phyloP scores from a whole-genome alignment of 176 grass and related monocot genomes.

The Thalia dealbata region DNA sequence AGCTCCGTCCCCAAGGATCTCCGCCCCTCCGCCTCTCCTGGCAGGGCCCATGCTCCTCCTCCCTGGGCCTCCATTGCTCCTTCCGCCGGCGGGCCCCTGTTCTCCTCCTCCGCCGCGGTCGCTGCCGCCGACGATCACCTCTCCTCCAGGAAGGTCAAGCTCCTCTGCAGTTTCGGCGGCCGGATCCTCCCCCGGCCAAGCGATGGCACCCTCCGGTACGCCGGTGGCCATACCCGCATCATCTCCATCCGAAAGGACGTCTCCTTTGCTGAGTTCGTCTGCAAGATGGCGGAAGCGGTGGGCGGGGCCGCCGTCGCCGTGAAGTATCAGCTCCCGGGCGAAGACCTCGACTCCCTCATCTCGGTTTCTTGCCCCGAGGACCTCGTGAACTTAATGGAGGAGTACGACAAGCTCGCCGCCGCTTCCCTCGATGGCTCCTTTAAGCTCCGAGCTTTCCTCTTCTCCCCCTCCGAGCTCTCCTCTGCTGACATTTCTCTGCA shows the following conservation, averaged over 20 bases:
- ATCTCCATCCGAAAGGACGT: conserved; percentile 55
- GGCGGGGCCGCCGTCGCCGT: conserved; percentile 42
- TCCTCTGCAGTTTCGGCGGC: conserved; percentile 87
- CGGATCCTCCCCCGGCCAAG: conserved; percentile 84
- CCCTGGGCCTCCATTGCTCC: not conserved
- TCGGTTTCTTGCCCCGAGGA: conserved; percentile 86
- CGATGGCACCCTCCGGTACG: conserved; percentile 78
- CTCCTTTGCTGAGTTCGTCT: conserved; percentile 52
- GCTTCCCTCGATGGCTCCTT: conserved; percentile 25
- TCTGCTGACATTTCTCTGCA: conserved; percentile 62
- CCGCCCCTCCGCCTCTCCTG: not conserved
- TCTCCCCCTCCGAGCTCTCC: conserved; percentile 52
- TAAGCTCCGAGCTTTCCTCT: conserved; percentile 18
- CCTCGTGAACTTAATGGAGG: conserved; percentile 93
- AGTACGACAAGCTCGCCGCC: conserved; percentile 49
- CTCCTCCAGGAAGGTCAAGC: conserved; percentile 28
- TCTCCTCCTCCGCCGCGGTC: conserved; percentile 12
- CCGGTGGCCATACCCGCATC: conserved; percentile 76
- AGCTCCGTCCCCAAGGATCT: conserved; percentile 6
- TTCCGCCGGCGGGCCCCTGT: conserved; percentile 9
- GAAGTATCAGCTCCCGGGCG: conserved; percentile 97
- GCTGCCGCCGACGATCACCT: conserved; percentile 17
- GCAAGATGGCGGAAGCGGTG: conserved; percentile 55
- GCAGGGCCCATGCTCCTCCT: conserved; percentile 21
- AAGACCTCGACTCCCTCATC: conserved; percentile 94